A percentile compares a stretch with the other conserved stretches of the same genome.
Conservation (phyloP, 106 monocot species). For the Vanilla planifolia region DNA sequence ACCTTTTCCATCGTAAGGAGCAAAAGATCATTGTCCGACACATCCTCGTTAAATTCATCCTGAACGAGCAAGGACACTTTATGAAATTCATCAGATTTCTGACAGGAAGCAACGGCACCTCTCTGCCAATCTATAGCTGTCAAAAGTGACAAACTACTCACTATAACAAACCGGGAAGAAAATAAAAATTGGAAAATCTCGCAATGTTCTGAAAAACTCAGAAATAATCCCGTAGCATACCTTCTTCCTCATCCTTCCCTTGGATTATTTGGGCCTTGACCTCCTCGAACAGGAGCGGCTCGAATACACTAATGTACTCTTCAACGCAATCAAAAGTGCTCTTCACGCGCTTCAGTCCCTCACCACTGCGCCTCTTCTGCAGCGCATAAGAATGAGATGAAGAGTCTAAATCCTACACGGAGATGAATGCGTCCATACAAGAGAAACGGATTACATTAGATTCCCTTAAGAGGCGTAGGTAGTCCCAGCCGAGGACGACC, state of each 20-base stretch:
- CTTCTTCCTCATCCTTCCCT: constrained; percentile 65
- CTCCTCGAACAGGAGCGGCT: constrained; percentile 94
- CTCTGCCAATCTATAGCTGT: constrained; percentile 41
- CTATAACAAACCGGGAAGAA: not conserved
- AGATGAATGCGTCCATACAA: not conserved
- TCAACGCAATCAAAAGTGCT: constrained; percentile 50
- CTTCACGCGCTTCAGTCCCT: constrained; percentile 45
- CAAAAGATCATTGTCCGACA: constrained; percentile 89
- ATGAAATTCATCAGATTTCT: constrained; percentile 60
- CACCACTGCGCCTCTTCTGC: constrained; percentile 5
- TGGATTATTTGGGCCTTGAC: constrained; percentile 88
- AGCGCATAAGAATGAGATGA: not conserved
- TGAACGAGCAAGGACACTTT: constrained; percentile 49
- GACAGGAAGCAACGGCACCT: constrained; percentile 41
- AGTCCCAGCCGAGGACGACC: constrained; percentile 92
- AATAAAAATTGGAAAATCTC: constrained; percentile 2
- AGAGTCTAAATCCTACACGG: not conserved
- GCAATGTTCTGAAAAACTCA: not conserved
- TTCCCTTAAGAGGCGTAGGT: constrained; percentile 66
- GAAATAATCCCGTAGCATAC: constrained; percentile 2
- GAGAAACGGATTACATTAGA: constrained; percentile 38
- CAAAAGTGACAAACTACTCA: not conserved
- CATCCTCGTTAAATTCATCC: constrained; percentile 49
- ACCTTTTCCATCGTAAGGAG: constrained; percentile 77
- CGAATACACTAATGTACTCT: constrained; percentile 73